These are phyloP conservation scores for Coffea eugenioides DNA, from an alignment of 257 asterid genomes.

Conservation along the genomic window DNA sequence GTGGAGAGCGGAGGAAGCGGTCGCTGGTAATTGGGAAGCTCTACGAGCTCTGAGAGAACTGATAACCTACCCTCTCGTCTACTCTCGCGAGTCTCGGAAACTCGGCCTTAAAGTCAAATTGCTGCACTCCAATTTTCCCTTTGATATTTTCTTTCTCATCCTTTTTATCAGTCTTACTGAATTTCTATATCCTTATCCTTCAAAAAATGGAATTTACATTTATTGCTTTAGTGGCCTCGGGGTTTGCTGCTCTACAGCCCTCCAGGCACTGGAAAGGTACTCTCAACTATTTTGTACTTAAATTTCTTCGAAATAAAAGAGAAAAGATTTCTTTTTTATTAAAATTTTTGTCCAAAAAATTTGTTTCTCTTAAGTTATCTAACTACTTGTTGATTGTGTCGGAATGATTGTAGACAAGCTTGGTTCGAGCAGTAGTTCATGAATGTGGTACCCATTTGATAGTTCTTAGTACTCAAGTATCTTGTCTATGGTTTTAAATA, in stretches of 20 bases:
- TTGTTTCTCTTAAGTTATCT: background rate
- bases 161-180: too few relatives aligned
- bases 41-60: conserved; percentile 71
- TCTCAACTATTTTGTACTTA: background rate
- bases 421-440: conserved; percentile 98
- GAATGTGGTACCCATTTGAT: conserved; percentile 80
- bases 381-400: background rate
- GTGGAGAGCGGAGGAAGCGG: conserved; percentile 71
- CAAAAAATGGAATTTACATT: background rate
- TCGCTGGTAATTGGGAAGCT: conserved; percentile 75
- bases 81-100: conserved; percentile 55
- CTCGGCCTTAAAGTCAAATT: conserved; percentile 68
- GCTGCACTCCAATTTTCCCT: background rate
- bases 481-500: background rate
- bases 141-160: background rate
- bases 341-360: background rate
- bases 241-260: conserved; percentile 96
- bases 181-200: background rate
- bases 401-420: conserved; percentile 65
- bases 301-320: background rate
- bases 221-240: conserved; percentile 64
- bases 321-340: background rate
- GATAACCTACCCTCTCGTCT: conserved; percentile 59
- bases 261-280: conserved; percentile 97
- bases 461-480: conserved; percentile 50